A percentile compares a stretch with the other conserved stretches of the same genome.
These are phyloP conservation scores for Mortierella hygrophila DNA, from an alignment of 192 early-diverging fungal genomes.

Conservation along the genomic window DNA sequence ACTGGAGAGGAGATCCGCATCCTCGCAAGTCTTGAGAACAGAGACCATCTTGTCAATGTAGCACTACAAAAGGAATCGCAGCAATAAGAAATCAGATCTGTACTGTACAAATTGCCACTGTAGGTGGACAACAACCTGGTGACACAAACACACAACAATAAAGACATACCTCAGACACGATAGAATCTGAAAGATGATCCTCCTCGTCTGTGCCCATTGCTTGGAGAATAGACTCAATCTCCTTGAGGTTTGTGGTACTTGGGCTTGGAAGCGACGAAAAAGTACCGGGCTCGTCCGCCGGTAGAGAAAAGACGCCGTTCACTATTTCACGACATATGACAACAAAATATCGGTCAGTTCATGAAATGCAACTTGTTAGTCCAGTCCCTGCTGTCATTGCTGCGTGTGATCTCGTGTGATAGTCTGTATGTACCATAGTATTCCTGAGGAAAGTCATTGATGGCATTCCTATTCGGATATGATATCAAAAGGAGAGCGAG, in stretches of 20 bases:
- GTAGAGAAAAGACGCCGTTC: neutral
- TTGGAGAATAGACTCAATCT: conserved; percentile 75
- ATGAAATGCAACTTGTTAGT: neutral
- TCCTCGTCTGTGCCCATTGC: conserved; percentile 64
- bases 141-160: neutral
- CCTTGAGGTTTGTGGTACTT: conserved; percentile 70
- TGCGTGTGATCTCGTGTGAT: neutral
- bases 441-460: neutral
- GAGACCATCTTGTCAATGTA: conserved; percentile 79
- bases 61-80: conserved; percentile 52
- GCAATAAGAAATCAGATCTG: neutral
- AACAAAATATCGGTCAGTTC: neutral
- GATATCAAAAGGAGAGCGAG: neutral
- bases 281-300: neutral
- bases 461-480: neutral
- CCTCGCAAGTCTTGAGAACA: conserved; percentile 81
- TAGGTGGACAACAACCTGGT: neutral
- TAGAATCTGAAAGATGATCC: conserved; percentile 68
- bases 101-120: neutral
- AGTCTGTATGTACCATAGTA: neutral
- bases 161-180: conserved; percentile 65
- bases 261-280: conserved; percentile 69
- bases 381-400: neutral
- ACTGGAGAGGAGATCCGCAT: conserved; percentile 77
- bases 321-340: neutral